phyloP scores from a whole-genome alignment of 495 filamentous ascomycete genomes.

The Bombardia bombarda region DNA sequence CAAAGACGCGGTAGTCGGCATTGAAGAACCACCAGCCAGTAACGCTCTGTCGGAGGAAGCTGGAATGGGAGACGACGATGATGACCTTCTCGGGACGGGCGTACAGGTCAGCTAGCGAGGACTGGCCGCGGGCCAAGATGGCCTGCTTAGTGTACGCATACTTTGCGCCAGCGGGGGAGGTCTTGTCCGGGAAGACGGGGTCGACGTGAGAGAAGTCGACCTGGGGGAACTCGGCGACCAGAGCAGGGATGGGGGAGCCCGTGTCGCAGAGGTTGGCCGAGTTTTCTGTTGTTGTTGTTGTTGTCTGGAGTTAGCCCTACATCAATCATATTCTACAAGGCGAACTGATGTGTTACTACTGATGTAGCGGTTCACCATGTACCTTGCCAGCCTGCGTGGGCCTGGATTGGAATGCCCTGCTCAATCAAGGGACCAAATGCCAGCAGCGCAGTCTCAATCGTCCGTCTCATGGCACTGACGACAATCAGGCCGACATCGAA shows the following conservation, averaged over 20 bases:
- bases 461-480: slow-evolving; percentile 50
- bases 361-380: not conserved
- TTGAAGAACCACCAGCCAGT: slow-evolving; percentile 44
- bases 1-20: slow-evolving; percentile 55
- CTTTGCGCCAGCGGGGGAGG: slow-evolving; percentile 24
- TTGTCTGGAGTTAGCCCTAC: not conserved
- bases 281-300: slow-evolving; percentile 35
- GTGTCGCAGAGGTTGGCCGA: slow-evolving; percentile 50
- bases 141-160: slow-evolving; percentile 42
- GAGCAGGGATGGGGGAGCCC: slow-evolving; percentile 34
- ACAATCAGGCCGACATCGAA: slow-evolving; percentile 46
- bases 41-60: slow-evolving; percentile 44
- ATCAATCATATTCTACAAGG: no score
- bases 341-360: not conserved
- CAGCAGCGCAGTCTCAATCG: slow-evolving; percentile 47
- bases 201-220: slow-evolving; percentile 48
- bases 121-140: slow-evolving; percentile 41
- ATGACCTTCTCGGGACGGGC: slow-evolving; percentile 51
- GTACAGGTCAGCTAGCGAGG: slow-evolving; percentile 38
- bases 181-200: slow-evolving; percentile 49
- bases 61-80: slow-evolving; percentile 52
- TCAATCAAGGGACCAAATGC: slow-evolving; percentile 45
- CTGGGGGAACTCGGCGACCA: slow-evolving; percentile 40
- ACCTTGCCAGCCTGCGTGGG: slow-evolving; percentile 49
- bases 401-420: slow-evolving; percentile 41